phyloP scores from a whole-genome alignment of 352 stramenopile species.

The Thraustochytrium sp. region DNA sequence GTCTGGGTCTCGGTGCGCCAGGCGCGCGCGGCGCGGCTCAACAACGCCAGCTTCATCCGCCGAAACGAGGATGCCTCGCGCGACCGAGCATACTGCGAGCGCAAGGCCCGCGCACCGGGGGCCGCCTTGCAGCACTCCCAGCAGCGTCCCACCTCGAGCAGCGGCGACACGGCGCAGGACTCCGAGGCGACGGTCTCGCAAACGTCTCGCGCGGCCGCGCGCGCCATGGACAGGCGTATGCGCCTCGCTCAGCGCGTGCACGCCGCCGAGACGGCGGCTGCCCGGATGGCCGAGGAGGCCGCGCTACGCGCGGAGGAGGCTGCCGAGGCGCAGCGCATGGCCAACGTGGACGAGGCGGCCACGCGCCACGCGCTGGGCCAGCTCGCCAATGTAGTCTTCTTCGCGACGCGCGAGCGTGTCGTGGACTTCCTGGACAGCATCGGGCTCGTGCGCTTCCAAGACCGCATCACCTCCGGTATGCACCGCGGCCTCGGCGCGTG shows the following conservation, averaged over 20 bases:
- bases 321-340: neutral
- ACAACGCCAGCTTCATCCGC: constrained; percentile 24
- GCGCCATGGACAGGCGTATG: neutral
- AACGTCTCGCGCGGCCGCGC: too few relatives aligned
- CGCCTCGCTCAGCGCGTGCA: neutral
- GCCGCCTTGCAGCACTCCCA: neutral
- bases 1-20: neutral
- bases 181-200: too few relatives aligned
- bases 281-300: constrained; percentile 30
- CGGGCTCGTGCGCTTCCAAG: neutral
- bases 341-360: constrained; percentile 1
- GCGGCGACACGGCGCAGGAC: too few relatives aligned
- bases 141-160: too few relatives aligned
- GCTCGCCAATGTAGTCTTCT: neutral
- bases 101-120: neutral
- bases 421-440: constrained; percentile 15
- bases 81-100: neutral
- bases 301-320: constrained; percentile 21
- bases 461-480: neutral
- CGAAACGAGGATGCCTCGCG: neutral
- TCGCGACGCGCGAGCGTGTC: neutral
- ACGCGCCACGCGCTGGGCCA: neutral
- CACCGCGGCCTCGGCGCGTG: neutral
- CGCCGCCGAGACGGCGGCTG: constrained; percentile 11
- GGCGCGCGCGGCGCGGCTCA: neutral